A percentile compares a stretch with the other conserved stretches of the same genome.
Conservation (phyloP, 352 stramenopile genomes). For the Phytophthora sp. region DNA sequence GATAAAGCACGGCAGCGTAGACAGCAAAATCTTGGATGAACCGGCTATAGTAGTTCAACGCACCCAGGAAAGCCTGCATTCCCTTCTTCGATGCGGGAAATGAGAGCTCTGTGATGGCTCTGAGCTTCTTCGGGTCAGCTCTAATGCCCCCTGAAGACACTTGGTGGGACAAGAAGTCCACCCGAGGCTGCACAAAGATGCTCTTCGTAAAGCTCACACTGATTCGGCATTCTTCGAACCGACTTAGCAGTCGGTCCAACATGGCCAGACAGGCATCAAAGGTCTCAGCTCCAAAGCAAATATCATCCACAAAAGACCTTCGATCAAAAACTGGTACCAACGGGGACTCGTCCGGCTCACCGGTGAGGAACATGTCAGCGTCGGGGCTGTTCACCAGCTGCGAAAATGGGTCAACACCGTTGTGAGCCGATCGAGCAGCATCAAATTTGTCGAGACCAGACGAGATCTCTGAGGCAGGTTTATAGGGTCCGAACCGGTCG, state of each 20-base stretch:
- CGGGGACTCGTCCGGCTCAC: background rate
- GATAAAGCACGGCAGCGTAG: background rate
- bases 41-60: background rate
- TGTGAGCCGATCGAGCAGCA: too few relatives aligned
- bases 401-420: background rate
- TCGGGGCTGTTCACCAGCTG: background rate
- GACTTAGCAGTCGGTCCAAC: too few relatives aligned
- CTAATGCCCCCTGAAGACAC: background rate
- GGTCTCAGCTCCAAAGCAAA: background rate
- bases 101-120: background rate
- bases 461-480: too few relatives aligned
- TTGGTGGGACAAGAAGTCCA: background rate
- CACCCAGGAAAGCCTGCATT: background rate
- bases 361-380: background rate
- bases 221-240: background rate
- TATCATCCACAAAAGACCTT: too few relatives aligned
- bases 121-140: background rate
- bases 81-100: background rate
- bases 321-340: background rate
- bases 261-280: background rate
- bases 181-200: background rate
- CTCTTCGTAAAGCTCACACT: background rate
- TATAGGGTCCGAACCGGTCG: too few relatives aligned
- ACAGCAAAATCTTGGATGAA: background rate
- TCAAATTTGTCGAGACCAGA: too few relatives aligned